Conservation (phyloP, 352 stramenopile species). For the Pythium sukuiense region DNA sequence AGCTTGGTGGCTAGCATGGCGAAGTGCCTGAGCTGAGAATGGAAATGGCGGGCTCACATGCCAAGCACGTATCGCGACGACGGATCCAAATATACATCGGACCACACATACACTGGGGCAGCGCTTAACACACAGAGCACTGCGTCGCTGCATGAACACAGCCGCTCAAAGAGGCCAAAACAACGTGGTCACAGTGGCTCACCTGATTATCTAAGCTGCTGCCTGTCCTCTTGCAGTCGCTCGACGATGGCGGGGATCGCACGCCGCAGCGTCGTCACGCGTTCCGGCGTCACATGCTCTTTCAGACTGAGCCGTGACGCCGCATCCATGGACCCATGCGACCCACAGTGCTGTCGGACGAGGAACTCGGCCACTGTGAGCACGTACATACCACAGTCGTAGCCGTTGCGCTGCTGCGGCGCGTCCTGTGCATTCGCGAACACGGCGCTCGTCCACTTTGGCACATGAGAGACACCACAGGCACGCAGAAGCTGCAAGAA, state of each 20-base stretch:
- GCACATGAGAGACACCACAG: conserved; percentile 5
- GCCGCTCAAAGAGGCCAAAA: too few species aligned
- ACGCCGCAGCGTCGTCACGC: conserved; percentile 45
- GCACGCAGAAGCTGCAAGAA: conserved; percentile 46
- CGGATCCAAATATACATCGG: neutral
- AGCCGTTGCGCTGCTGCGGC: conserved; percentile 77
- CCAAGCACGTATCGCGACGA: neutral
- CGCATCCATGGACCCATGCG: neutral
- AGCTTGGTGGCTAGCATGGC: neutral
- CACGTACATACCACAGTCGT: conserved; percentile 84
- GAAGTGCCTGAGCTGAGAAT: neutral
- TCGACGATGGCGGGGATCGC: conserved; percentile 43
- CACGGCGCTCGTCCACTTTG: conserved; percentile 5
- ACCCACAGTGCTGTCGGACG: conserved; percentile 30
- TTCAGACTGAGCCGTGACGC: conserved; percentile 20
- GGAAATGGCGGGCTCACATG: neutral
- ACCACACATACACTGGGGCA: neutral
- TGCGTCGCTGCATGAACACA: too few species aligned
- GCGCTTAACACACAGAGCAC: too few species aligned
- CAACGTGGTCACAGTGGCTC: neutral
- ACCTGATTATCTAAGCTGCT: neutral
- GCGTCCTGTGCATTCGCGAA: conserved; percentile 33
- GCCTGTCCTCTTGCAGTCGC: conserved; percentile 9
- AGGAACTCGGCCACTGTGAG: conserved; percentile 67
- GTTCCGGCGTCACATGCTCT: conserved; percentile 49